Evolutionary conservation across 148 eudicot species (phyloP), one percentile per base, ranked within the genome.

Genomic region (Rhododendron simsii): DNA sequence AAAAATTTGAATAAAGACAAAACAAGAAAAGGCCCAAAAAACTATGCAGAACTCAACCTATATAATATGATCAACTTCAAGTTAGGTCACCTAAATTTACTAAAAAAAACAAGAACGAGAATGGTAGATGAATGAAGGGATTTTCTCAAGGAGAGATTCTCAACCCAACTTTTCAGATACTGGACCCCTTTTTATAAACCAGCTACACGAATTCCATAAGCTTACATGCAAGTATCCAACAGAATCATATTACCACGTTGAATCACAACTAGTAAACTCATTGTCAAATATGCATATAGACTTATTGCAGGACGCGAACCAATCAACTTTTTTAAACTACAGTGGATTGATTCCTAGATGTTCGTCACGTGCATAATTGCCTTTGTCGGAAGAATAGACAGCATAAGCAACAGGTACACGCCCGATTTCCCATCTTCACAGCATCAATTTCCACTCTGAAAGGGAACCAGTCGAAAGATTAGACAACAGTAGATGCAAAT

Each of bases 271-370:
- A n/a, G 71, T 65, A 9, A 57, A 63, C 71, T 16, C 45, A 37
- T 75, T 81, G 45, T 55, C 45, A 20, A 55, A 18, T 13, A 59
- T 18, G 84, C 50, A 82, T 21, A 10, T 37, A 20, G 15, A 61
- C 21, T 33, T 85, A 47, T 65, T 82, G 88, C 88, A 81, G 88
- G 88, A 86, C 85, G 88, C 76, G 33, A 53, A 75, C 78, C 78
- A 74, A 74, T 74, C 78, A 74, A 35, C 78, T 9, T 47, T 73
- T 35, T 74, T 74, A 35, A 35, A 74, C 21, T 33, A 16, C 47
- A 37, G 78, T 30, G 77, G 77, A 74, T 74, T 79, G 78, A 79
- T 85, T 79, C 83, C 30, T 3, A 41, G 23, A 7, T 11, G 21
- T 7, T 15, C 80, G 80, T 77, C 80, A 5, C 80, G 18, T 77